Percentiles rank a stretch among this genome's conserved stretches.
Conservation (phyloP, 768 basidiomycete species). For the Daedalea quercina region DNA sequence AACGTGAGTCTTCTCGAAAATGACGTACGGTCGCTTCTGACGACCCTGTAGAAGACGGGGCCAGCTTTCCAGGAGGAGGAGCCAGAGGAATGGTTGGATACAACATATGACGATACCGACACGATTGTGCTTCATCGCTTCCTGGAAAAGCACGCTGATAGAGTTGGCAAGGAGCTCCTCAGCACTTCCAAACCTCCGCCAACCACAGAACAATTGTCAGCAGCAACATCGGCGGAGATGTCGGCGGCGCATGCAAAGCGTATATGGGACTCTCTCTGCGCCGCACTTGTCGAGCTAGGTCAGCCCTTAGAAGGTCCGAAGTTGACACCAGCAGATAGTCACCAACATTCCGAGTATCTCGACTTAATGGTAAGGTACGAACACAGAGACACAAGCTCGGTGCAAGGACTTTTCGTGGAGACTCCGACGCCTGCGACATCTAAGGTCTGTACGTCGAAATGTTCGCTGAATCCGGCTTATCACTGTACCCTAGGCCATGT, state of each 20-base stretch:
- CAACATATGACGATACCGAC: slow-evolving; percentile 80
- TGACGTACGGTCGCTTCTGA: neutral
- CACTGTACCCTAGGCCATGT: slow-evolving; percentile 31
- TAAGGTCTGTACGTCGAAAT: neutral
- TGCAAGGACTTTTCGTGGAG: slow-evolving; percentile 62
- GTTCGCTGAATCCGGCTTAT: too few species aligned
- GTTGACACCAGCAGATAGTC: slow-evolving; percentile 40
- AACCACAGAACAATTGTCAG: slow-evolving; percentile 15
- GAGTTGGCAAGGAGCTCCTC: slow-evolving; percentile 81
- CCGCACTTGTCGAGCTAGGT: slow-evolving; percentile 72
- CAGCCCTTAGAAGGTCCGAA: slow-evolving; percentile 61
- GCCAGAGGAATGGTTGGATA: slow-evolving; percentile 65
- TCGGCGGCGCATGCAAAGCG: slow-evolving; percentile 59
- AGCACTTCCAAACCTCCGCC: slow-evolving; percentile 54
- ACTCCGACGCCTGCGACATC: slow-evolving; percentile 19
- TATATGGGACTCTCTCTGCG: slow-evolving; percentile 81
- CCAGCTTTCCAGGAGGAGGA: slow-evolving; percentile 41
- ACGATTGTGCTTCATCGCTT: slow-evolving; percentile 79
- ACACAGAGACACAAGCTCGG: slow-evolving; percentile 52
- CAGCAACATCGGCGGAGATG: slow-evolving; percentile 33
- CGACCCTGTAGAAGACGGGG: neutral
- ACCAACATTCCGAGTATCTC: slow-evolving; percentile 56
- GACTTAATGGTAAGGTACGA: slow-evolving; percentile 61
- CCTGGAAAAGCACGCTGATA: slow-evolving; percentile 79
- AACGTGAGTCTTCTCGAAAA: slow-evolving; percentile 37